A percentile compares a stretch with the other conserved stretches of the same genome.
phyloP scores from a whole-genome alignment of 176 grass and related monocot genomes.

The Musa beccarii region DNA sequence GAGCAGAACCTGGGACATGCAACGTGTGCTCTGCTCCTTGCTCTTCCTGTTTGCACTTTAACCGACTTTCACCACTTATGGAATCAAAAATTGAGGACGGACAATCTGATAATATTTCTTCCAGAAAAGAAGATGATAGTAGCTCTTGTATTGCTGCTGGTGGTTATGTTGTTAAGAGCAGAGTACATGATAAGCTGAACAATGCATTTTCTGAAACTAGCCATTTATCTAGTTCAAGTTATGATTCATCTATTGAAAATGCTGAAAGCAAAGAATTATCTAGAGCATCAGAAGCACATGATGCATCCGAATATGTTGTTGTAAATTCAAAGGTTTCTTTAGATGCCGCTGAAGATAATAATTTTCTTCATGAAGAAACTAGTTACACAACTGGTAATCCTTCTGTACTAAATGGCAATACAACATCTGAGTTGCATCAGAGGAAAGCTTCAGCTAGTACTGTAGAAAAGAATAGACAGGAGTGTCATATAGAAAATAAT shows the following conservation, averaged over 20 bases:
- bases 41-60: slow-evolving; percentile 30
- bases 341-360: not conserved
- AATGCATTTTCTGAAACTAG: slow-evolving; percentile 1
- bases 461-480: slow-evolving; percentile 9
- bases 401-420: slow-evolving; percentile 3
- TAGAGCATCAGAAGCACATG: not conserved
- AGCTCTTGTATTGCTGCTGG: slow-evolving; percentile 13
- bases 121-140: slow-evolving; percentile 17
- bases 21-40: slow-evolving; percentile 39
- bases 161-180: slow-evolving; percentile 7
- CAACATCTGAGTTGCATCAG: not conserved
- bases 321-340: not conserved
- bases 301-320: not conserved
- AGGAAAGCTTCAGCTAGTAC: not conserved
- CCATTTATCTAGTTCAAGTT: slow-evolving; percentile 6
- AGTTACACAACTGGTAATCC: not conserved
- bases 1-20: slow-evolving; percentile 22
- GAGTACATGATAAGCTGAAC: slow-evolving; percentile 9
- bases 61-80: not conserved
- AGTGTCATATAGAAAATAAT: slow-evolving; percentile 16
- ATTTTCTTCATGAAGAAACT: not conserved
- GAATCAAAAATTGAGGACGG: slow-evolving; percentile 20
- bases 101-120: slow-evolving; percentile 11
- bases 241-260: slow-evolving; percentile 10
- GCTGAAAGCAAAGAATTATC: slow-evolving; percentile 4